phyloP scores from a whole-genome alignment of 2,329 filamentous ascomycete species.

The Epichloe elymi region DNA sequence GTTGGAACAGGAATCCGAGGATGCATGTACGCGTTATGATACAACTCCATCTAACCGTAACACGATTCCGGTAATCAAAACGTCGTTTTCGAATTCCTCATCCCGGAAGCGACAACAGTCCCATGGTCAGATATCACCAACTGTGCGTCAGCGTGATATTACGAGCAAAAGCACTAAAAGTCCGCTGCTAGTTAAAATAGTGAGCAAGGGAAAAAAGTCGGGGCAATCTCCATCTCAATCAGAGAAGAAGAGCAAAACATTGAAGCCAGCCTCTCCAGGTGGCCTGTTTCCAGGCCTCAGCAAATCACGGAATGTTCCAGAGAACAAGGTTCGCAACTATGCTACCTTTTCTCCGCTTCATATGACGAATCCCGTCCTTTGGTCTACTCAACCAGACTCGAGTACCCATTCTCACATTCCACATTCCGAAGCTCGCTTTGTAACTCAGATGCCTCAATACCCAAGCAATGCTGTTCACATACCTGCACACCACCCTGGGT shows the following conservation, averaged over 20 bases:
- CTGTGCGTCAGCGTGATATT: neutral
- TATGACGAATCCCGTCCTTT: neutral
- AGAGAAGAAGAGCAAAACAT: neutral
- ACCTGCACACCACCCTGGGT: neutral
- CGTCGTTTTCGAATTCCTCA: neutral
- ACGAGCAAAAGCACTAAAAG: neutral
- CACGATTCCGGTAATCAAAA: neutral
- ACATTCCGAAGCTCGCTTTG: neutral
- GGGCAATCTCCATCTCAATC: neutral
- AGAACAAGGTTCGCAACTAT: neutral
- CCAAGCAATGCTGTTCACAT: neutral
- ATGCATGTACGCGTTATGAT: neutral
- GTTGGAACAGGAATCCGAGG: neutral
- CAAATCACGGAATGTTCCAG: neutral
- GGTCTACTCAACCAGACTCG: neutral
- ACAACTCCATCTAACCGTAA: neutral
- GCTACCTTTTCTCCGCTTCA: neutral
- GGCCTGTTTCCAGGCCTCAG: neutral
- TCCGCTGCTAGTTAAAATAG: neutral
- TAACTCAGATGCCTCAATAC: neutral
- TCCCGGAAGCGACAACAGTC: conserved; percentile 1
- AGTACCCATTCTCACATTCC: neutral
- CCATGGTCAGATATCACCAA: neutral
- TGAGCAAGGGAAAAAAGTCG: neutral
- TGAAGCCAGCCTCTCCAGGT: neutral